A percentile compares a stretch with the other conserved stretches of the same genome.
These are phyloP conservation scores for Starmerella apis DNA, from an alignment of 805 yeast genomes.

Conservation along the genomic window DNA sequence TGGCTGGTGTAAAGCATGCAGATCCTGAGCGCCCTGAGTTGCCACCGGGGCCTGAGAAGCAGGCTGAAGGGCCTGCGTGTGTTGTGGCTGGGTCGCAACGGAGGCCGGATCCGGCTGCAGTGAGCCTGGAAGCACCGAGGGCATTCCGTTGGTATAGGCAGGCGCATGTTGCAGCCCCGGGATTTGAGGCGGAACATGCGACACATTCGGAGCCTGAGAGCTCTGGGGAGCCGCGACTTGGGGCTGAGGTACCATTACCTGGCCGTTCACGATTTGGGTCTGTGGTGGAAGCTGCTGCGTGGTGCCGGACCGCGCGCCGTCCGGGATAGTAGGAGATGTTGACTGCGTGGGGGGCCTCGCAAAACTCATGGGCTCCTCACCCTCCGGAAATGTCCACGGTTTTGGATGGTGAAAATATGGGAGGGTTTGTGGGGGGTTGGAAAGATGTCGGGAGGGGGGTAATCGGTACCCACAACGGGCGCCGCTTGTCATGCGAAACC, in stretches of 20 bases:
- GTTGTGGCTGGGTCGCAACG: too few species aligned
- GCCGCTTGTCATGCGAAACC: slow-evolving; percentile 1
- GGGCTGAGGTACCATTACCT: not conserved
- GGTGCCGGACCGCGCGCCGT: not conserved
- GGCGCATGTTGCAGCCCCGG: too few species aligned
- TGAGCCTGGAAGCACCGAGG: not conserved
- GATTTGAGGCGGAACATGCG: too few species aligned
- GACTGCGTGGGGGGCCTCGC: slow-evolving; percentile 7
- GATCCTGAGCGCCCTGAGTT: slow-evolving; percentile 1
- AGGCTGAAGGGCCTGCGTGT: too few species aligned
- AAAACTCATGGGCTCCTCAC: slow-evolving; percentile 11
- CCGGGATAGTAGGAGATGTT: not conserved
- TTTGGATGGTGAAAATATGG: not conserved
- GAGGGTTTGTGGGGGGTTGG: not conserved
- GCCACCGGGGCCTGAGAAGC: too few species aligned
- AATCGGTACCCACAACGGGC: not conserved
- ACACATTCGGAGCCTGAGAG: not conserved
- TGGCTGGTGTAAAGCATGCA: not conserved
- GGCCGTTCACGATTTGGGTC: slow-evolving; percentile 4
- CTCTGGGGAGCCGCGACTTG: not conserved
- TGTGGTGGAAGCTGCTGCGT: slow-evolving; percentile 5
- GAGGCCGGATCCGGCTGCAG: too few species aligned
- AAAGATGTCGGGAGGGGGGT: not conserved
- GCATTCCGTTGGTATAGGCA: not conserved
- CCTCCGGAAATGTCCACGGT: not conserved